Conservation (phyloP, 192 early-diverging fungal species). For the Rhizoclosmatium sp. region DNA sequence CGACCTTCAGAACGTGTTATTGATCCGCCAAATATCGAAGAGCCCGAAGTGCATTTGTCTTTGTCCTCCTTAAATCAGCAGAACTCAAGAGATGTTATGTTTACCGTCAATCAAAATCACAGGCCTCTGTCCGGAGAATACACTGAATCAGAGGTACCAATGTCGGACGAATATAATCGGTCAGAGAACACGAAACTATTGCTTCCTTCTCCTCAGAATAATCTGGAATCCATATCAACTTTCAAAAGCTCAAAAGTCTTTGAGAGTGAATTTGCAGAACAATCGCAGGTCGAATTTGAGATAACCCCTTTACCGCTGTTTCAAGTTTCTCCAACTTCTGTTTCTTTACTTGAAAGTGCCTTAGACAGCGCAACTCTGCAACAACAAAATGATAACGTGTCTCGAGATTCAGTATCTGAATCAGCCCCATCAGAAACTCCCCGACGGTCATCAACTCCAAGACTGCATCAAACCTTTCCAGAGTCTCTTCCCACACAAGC, state of each 20-base stretch:
- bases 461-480: neutral
- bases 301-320: too few species aligned
- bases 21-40: neutral
- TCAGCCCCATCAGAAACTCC: too few species aligned
- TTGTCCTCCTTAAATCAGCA: neutral
- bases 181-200: neutral
- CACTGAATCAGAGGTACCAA: neutral
- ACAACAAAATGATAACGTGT: too few species aligned
- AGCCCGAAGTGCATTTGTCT: neutral
- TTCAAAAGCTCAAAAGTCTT: neutral
- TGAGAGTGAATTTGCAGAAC: neutral
- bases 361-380: too few species aligned
- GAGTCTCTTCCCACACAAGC: neutral
- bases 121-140: too few species aligned
- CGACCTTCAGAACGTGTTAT: neutral
- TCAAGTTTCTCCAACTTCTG: too few species aligned
- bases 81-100: neutral
- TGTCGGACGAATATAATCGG: neutral
- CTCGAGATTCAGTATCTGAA: too few species aligned
- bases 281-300: neutral
- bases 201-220: neutral
- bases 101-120: neutral
- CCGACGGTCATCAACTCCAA: neutral
- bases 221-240: neutral
- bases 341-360: too few species aligned